These are phyloP conservation scores for Litchi chinensis DNA, from an alignment of 345 rosid genomes.

Conservation along the genomic window DNA sequence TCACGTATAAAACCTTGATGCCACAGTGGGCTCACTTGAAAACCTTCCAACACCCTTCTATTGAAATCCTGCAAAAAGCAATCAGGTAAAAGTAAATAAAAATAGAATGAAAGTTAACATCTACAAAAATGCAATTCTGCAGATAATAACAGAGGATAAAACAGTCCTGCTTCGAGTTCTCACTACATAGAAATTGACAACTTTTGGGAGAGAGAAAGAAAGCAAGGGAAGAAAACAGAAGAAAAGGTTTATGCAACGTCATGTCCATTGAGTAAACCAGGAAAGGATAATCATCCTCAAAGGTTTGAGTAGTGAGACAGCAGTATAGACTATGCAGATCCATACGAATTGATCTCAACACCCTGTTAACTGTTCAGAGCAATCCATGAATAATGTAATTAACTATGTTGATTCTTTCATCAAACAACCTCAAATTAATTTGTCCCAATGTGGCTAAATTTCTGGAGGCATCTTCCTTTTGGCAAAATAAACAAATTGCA, in stretches of 20 bases:
- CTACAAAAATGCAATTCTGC: background rate
- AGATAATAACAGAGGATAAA: background rate
- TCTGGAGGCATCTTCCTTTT: background rate
- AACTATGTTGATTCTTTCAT: background rate
- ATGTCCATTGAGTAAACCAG: background rate
- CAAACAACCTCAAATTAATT: background rate
- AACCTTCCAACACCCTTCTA: conserved; percentile 73
- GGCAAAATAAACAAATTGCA: background rate
- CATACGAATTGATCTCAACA: background rate
- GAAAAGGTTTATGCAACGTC: background rate
- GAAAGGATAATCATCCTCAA: background rate
- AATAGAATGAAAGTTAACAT: background rate
- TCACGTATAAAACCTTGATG: conserved; percentile 90
- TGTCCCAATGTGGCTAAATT: background rate
- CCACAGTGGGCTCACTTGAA: conserved; percentile 94
- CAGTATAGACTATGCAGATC: background rate
- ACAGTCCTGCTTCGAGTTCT: background rate
- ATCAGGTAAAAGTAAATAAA: background rate
- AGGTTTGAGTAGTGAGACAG: background rate
- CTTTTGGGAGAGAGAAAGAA: conserved; percentile 1
- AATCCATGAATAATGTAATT: background rate
- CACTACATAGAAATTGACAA: background rate
- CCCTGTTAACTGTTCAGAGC: background rate
- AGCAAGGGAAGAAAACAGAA: background rate
- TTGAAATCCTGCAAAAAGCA: conserved; percentile 65